Evolutionary conservation across 2,329 filamentous ascomycete genomes (phyloP).

Genomic region (Colletotrichum zoysiae): DNA sequence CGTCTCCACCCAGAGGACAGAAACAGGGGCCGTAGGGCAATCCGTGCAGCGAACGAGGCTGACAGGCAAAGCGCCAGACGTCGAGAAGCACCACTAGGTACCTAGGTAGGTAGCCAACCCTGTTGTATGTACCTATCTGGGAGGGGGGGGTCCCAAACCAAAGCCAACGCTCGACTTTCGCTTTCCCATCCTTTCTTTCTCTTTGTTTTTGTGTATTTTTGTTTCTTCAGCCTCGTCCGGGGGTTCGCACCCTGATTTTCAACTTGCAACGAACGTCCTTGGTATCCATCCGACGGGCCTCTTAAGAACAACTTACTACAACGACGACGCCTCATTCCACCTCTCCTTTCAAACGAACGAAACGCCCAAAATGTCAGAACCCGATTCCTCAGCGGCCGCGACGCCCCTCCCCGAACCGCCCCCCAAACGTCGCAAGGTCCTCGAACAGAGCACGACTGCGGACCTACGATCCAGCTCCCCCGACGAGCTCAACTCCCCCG

Average conservation of each 20-base stretch:
- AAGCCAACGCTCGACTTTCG: constrained; percentile 13
- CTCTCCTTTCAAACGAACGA: neutral
- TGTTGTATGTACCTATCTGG: no score
- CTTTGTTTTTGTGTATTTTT: neutral
- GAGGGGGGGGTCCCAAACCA: constrained; percentile 12
- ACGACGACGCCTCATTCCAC: neutral
- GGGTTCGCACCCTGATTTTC: neutral
- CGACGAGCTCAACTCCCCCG: constrained; percentile 52
- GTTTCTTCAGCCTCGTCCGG: constrained; percentile 16
- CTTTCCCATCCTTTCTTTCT: neutral
- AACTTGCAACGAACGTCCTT: no score
- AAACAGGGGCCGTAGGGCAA: neutral
- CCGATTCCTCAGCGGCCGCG: constrained; percentile 43
- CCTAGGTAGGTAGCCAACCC: no score
- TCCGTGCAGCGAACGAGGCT: constrained; percentile 33
- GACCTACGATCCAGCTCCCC: constrained; percentile 59
- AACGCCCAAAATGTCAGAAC: constrained; percentile 46
- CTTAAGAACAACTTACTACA: neutral
- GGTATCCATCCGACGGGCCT: neutral
- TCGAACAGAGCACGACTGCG: constrained; percentile 55
- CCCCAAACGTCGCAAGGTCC: constrained; percentile 57
- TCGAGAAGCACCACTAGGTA: constrained; percentile 3
- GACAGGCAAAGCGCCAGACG: constrained; percentile 18
- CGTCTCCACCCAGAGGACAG: neutral
- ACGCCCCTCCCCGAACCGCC: constrained; percentile 49